Evolutionary conservation across 495 filamentous ascomycete genomes (phyloP), one percentile per base, ranked within the genome.

Genomic region (Tetracladium setigerum): DNA sequence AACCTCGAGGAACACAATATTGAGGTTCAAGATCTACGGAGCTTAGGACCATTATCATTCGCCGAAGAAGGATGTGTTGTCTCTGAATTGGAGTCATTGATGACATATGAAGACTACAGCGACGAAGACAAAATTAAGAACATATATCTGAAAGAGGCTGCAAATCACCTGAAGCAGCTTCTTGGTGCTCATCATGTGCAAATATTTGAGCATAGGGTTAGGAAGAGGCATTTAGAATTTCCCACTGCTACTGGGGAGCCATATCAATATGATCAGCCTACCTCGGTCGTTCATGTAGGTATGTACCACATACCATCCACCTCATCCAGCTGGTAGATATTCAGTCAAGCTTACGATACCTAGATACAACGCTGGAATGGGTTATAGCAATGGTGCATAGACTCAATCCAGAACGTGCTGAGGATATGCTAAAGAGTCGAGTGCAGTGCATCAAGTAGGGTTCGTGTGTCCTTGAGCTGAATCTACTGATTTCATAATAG

Each of bases 1-100:
- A 38, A 38, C 17, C 36, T 15, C 36, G 36, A 38, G 36, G 17
- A 38, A 38, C 36, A 38, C 36, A 38, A 38, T 38, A 38, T 38
- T 16, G 17, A 10, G 7, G 17, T 38, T 15, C 36, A 38, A 7
- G 36, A 38, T 38, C 36, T 38, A 38, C n/a, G 17, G 36, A 38
- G 36, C 12, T 6, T 16, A 38, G 36, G 36, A 38, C 7, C 36
- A n/a, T 38, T 38, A 10, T 38, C 36, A 6, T 38, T n/a, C 17
- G 36, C 12, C 7, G 17, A 38, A 38, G 17, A 38, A 7, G 36
- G 36, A 8, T 38, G 12, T 15, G 17, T 15, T 10, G 14, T 38
- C 14, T n/a, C 17, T 10, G 8, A 38, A 9, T 16, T 38, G 12
- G 14, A 38, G 7, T n/a, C 12, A 7, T 16, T n/a, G 36, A 38